phyloP scores from a whole-genome alignment of 352 stramenopile species.

The Phytophthora hybrid region DNA sequence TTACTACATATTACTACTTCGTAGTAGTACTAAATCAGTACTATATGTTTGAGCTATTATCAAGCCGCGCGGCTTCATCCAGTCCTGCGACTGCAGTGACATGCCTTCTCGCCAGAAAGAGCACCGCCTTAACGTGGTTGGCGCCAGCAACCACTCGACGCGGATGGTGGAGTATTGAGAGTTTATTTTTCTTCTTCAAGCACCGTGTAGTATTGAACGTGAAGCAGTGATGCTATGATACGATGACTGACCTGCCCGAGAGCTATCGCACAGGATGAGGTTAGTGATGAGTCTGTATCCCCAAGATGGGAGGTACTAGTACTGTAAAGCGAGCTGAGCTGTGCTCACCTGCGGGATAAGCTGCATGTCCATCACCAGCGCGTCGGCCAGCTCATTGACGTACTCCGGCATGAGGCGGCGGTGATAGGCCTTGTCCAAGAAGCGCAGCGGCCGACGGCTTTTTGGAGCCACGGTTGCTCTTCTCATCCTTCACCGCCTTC shows the following conservation, averaged over 20 bases:
- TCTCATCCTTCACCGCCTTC: no score
- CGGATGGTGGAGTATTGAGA: constrained; percentile 61
- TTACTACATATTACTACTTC: no score
- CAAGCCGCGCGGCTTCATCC: constrained; percentile 66
- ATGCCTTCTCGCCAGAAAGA: constrained; percentile 94
- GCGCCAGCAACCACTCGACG: constrained; percentile 75
- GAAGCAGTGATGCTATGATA: no score
- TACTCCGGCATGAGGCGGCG: constrained; percentile 60
- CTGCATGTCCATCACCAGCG: constrained; percentile 59
- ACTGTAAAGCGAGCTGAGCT: background rate
- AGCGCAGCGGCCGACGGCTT: no score
- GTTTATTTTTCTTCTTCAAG: constrained; percentile 18
- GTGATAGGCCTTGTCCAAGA: constrained; percentile 73
- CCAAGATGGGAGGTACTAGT: constrained; percentile 3
- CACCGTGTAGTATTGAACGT: constrained; percentile 35
- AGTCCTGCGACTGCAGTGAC: constrained; percentile 78
- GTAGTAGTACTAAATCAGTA: no score
- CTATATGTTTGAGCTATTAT: no score
- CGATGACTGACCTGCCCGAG: constrained; percentile 29
- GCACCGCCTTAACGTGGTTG: constrained; percentile 88
- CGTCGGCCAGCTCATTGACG: constrained; percentile 50
- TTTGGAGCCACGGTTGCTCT: no score
- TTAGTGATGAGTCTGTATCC: constrained; percentile 2
- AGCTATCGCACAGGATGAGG: constrained; percentile 23
- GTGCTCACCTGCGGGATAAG: constrained; percentile 51